Evolutionary conservation across 1,139 yeast genomes (phyloP).

Genomic region (Eremothecium sinecaudum): DNA sequence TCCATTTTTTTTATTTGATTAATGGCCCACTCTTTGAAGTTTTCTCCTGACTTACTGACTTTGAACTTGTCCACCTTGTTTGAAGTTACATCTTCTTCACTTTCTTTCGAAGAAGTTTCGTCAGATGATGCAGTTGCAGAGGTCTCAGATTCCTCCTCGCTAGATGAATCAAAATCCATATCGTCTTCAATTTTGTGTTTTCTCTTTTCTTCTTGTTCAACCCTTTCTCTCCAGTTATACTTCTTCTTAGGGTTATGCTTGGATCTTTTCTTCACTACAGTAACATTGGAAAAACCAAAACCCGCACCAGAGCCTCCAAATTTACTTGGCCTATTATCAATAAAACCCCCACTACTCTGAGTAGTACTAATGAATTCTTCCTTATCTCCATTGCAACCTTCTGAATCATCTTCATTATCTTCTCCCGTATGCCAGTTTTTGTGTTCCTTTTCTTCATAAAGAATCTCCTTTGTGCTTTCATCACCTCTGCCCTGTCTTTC

Average conservation of each 20-base stretch:
- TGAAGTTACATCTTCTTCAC: constrained; percentile 11
- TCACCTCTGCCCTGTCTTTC: constrained; percentile 71
- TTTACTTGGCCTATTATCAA: constrained; percentile 62
- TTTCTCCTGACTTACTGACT: constrained; percentile 32
- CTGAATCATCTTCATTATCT: constrained; percentile 17
- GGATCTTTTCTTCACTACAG: constrained; percentile 36
- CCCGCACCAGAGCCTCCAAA: constrained; percentile 56
- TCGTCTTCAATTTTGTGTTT: constrained; percentile 36
- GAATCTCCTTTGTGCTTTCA: constrained; percentile 50
- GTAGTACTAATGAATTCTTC: constrained; percentile 27
- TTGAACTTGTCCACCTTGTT: neutral
- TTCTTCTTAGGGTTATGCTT: constrained; percentile 39
- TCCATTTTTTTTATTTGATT: constrained; percentile 43
- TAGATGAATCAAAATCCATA: constrained; percentile 35
- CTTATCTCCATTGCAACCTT: constrained; percentile 15
- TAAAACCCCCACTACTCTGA: constrained; percentile 41
- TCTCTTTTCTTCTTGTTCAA: constrained; percentile 41
- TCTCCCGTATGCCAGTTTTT: constrained; percentile 51
- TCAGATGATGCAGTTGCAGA: constrained; percentile 14
- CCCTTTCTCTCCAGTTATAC: constrained; percentile 49
- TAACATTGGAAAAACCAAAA: constrained; percentile 52
- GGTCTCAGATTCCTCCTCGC: constrained; percentile 18
- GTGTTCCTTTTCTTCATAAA: constrained; percentile 62
- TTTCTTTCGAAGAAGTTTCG: constrained; percentile 14
- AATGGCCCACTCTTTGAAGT: constrained; percentile 48